Percentiles rank a stretch among this genome's conserved stretches.
phyloP scores from a whole-genome alignment of 768 basidiomycete species.

The Psilocybe sp. region DNA sequence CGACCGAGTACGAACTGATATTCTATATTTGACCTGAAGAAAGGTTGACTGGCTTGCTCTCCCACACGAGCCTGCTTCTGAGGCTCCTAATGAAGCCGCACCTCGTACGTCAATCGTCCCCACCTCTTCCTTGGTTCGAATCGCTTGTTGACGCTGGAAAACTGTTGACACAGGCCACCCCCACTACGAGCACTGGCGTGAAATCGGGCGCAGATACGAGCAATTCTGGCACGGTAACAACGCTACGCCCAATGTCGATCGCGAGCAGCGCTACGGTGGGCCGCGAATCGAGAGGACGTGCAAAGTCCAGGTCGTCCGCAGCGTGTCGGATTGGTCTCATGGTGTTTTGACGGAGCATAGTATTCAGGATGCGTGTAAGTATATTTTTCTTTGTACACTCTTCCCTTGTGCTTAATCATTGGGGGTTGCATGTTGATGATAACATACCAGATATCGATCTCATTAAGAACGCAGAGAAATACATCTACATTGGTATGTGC shows the following conservation, averaged over 20 bases:
- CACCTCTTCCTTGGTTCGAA: too few relatives aligned
- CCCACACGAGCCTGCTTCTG: slow-evolving; percentile 62
- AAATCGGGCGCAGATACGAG: slow-evolving; percentile 55
- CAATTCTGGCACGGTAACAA: slow-evolving; percentile 56
- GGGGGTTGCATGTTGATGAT: neutral
- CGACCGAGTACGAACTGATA: neutral
- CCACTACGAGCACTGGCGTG: slow-evolving; percentile 58
- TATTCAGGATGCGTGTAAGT: slow-evolving; percentile 91
- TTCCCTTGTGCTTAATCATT: neutral
- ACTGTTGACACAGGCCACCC: slow-evolving; percentile 50
- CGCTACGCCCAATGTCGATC: slow-evolving; percentile 19
- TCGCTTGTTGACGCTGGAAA: neutral
- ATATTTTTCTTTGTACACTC: neutral
- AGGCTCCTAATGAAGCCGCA: slow-evolving; percentile 66
- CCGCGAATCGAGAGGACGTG: slow-evolving; percentile 48
- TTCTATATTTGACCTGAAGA: slow-evolving; percentile 23
- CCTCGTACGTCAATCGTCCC: slow-evolving; percentile 34
- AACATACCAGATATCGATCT: slow-evolving; percentile 54
- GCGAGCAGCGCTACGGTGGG: slow-evolving; percentile 5
- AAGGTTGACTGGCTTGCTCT: slow-evolving; percentile 71
- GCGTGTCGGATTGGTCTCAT: slow-evolving; percentile 91
- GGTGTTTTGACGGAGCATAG: slow-evolving; percentile 88
- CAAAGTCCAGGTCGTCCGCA: slow-evolving; percentile 79
- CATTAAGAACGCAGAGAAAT: slow-evolving; percentile 83
- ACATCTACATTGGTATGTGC: slow-evolving; percentile 83